Evolutionary conservation across 257 asterid genomes (phyloP).

Genomic region (Ajuga chamaepitys): DNA sequence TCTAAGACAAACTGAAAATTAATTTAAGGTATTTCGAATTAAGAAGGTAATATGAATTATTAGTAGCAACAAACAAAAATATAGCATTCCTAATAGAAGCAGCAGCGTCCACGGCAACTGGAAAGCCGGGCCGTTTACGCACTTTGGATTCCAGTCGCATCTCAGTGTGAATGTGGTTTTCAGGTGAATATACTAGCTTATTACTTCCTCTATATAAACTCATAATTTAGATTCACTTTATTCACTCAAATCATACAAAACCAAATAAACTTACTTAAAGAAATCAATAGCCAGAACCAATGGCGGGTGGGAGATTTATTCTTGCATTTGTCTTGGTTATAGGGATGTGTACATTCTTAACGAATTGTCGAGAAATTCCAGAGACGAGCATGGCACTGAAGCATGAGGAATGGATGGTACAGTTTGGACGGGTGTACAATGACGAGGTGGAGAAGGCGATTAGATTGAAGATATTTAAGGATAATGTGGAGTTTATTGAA

Average conservation of each 20-base stretch:
- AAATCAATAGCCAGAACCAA: not conserved
- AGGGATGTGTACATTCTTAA: slow-evolving; percentile 1
- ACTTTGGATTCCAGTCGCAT: too few species aligned
- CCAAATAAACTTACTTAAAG: too few species aligned
- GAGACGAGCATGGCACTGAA: slow-evolving; percentile 17
- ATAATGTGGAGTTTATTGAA: slow-evolving; percentile 30
- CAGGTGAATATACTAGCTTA: too few species aligned
- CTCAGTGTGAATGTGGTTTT: too few species aligned
- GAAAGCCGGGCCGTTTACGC: not conserved
- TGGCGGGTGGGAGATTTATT: not conserved
- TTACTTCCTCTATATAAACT: not conserved
- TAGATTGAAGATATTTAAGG: slow-evolving; percentile 24
- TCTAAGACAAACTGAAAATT: too few species aligned
- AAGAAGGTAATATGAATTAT: too few species aligned
- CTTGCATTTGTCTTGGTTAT: not conserved
- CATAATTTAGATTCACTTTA: too few species aligned
- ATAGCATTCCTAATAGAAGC: not conserved
- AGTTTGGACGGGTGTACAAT: slow-evolving; percentile 21
- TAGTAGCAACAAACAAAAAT: not conserved
- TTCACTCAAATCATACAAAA: not conserved
- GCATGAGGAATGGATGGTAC: slow-evolving; percentile 32
- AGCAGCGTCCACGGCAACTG: not conserved
- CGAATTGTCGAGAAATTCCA: slow-evolving; percentile 2
- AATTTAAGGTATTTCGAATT: too few species aligned
- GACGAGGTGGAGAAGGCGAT: slow-evolving; percentile 23